Conservation (phyloP, 352 stramenopile genomes). For the Globisporangium parvum region DNA sequence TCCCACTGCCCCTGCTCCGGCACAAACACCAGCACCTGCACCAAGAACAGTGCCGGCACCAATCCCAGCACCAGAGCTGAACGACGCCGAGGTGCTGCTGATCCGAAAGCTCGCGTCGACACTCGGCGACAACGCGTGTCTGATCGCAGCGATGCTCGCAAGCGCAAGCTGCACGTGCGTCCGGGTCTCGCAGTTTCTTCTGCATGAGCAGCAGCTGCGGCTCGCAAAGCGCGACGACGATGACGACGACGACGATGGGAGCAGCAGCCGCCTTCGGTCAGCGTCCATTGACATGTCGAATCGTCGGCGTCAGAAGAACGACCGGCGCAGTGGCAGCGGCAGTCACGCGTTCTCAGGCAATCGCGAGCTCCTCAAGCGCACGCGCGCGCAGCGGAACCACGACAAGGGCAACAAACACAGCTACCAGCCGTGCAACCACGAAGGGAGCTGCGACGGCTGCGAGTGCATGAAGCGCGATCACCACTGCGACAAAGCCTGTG, state of each 20-base stretch:
- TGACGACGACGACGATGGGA: not conserved
- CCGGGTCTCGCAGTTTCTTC: conserved; percentile 25
- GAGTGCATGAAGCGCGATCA: conserved; percentile 47
- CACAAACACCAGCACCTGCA: no score
- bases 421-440: conserved; percentile 60
- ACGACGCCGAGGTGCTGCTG: conserved; percentile 32
- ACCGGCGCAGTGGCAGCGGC: conserved; percentile 9
- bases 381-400: conserved; percentile 29
- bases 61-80: conserved; percentile 7
- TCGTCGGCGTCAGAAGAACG: conserved; percentile 15
- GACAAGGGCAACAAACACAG: conserved; percentile 45
- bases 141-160: conserved; percentile 35
- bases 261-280: not conserved
- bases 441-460: conserved; percentile 48
- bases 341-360: conserved; percentile 4
- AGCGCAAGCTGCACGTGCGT: conserved; percentile 28
- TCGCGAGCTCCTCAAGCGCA: conserved; percentile 21
- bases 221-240: not conserved
- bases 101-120: conserved; percentile 40
- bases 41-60: not conserved
- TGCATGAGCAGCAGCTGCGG: conserved; percentile 3
- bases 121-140: conserved; percentile 36
- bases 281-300: conserved; percentile 9
- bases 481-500: conserved; percentile 54
- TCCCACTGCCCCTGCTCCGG: not conserved